A percentile compares a stretch with the other conserved stretches of the same genome.
Conservation (phyloP, 1,284 basidiomycete species). For the Ceratobasidium sp. region DNA sequence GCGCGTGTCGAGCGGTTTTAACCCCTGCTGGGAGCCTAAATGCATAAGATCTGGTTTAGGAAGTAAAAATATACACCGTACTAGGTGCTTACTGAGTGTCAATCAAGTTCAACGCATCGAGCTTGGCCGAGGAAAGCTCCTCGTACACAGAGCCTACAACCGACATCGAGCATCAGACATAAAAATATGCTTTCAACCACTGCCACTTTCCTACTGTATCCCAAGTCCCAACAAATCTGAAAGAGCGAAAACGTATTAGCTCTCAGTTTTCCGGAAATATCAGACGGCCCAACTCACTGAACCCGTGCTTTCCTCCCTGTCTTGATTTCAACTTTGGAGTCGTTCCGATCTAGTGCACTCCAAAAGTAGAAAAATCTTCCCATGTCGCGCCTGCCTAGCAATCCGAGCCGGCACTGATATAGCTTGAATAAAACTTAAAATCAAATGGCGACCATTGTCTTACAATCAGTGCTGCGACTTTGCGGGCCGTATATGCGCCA, state of each 20-base stretch:
- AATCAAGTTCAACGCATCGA: conserved; percentile 30
- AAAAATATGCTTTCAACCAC: not conserved
- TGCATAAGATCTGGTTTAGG: not conserved
- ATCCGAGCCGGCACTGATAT: conserved; percentile 37
- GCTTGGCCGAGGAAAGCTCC: conserved; percentile 27
- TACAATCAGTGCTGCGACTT: conserved; percentile 48
- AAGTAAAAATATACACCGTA: not conserved
- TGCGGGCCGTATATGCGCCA: conserved; percentile 49
- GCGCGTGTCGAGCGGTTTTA: conserved; percentile 37
- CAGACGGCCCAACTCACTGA: conserved; percentile 12
- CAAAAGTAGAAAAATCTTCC: conserved; percentile 45
- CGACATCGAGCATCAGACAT: not conserved
- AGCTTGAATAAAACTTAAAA: not conserved
- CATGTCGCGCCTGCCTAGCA: conserved; percentile 43
- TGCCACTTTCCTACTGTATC: conserved; percentile 11
- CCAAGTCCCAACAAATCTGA: conserved; percentile 13
- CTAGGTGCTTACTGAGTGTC: conserved; percentile 24
- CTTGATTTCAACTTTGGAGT: conserved; percentile 7
- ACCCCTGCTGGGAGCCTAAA: conserved; percentile 23
- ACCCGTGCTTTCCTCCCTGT: not conserved
- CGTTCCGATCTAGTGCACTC: conserved; percentile 35
- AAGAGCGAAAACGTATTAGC: conserved; percentile 6
- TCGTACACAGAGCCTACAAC: not conserved
- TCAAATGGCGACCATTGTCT: not conserved
- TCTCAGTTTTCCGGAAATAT: conserved; percentile 22